Evolutionary conservation across 106 monocot species (phyloP), one percentile per base, ranked within the genome.

Genomic region (Gastrodia elata): DNA sequence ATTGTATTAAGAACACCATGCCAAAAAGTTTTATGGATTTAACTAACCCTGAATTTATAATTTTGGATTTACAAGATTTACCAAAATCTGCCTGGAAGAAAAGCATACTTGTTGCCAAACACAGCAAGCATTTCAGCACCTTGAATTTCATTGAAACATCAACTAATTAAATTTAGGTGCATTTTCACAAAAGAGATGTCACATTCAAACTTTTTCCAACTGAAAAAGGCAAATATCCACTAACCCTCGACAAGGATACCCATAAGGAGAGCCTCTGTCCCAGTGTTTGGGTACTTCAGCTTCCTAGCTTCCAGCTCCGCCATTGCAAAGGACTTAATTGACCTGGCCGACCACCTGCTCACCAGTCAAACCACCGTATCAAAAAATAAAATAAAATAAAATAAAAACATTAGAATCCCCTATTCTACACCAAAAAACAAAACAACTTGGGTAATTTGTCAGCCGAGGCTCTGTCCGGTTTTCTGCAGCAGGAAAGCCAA

Each of bases 171-270:
- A 61, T 61, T 52, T 61, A 61, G 9, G 32, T 3, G 61, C 61
- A 61, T 61, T 0, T 61, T 61, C 30, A 30, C 32, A 61, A 10
- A 61, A 61, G 27, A 61, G 30, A 24, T 61, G 30, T 61, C 61
- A 11, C 14, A 14, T 28, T 61, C 30, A 61, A 61, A 30, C 14
- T 3, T 10, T 9, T 27, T 61, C 26, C 57, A 57, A 26, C 7
- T 0, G 16, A 44, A 44, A 52, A 61, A 61, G 4, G n/a, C 30
- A 67, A 13, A 67, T 4, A 37, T 42, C 39, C 58, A 77, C 87
- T 75, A 33, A 96, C 95, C 95, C 68, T 92, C 95, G 8, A 92
- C 89, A 68, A 96, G 82, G 41, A 89, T 89, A 38, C 92, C 95
- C 87, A 67, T 67, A 65, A 97, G 93, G 20, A 97, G 87, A 18